Evolutionary conservation across 805 yeast species (phyloP).

Genomic region (Limtongia smithiae): DNA sequence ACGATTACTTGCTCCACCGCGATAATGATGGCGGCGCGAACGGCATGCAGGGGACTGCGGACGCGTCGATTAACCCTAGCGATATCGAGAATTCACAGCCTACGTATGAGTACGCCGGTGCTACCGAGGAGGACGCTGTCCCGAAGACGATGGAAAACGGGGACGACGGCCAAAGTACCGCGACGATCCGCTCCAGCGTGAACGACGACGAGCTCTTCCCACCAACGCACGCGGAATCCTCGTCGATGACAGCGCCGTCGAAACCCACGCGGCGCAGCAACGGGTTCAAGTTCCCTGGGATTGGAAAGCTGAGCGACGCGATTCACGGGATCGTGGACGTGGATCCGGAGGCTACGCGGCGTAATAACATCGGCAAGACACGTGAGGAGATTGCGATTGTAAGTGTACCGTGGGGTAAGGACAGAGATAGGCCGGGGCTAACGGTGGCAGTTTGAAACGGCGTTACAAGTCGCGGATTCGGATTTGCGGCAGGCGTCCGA

Average conservation of each 20-base stretch:
- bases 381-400: slow-evolving; percentile 42
- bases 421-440: not conserved
- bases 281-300: slow-evolving; percentile 53
- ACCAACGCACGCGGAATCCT: slow-evolving; percentile 29
- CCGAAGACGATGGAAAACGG: not conserved
- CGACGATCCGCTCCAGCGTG: not conserved
- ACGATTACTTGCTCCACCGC: slow-evolving; percentile 27
- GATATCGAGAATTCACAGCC: slow-evolving; percentile 5
- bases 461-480: slow-evolving; percentile 50
- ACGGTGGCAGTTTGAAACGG: slow-evolving; percentile 43
- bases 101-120: slow-evolving; percentile 13
- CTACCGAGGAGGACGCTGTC: slow-evolving; percentile 7
- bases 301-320: slow-evolving; percentile 49
- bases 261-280: slow-evolving; percentile 34
- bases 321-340: slow-evolving; percentile 62
- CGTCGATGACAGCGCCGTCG: slow-evolving; percentile 17
- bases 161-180: not conserved
- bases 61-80: slow-evolving; percentile 3
- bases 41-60: slow-evolving; percentile 1
- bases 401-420: not conserved
- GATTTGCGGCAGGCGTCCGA: slow-evolving; percentile 51
- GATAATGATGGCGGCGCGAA: slow-evolving; percentile 9
- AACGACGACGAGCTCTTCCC: slow-evolving; percentile 27
- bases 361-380: slow-evolving; percentile 47
- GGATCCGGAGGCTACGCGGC: slow-evolving; percentile 62